A percentile compares a stretch with the other conserved stretches of the same genome.
Conservation (phyloP, 345 rosid species). For the Draba incana region DNA sequence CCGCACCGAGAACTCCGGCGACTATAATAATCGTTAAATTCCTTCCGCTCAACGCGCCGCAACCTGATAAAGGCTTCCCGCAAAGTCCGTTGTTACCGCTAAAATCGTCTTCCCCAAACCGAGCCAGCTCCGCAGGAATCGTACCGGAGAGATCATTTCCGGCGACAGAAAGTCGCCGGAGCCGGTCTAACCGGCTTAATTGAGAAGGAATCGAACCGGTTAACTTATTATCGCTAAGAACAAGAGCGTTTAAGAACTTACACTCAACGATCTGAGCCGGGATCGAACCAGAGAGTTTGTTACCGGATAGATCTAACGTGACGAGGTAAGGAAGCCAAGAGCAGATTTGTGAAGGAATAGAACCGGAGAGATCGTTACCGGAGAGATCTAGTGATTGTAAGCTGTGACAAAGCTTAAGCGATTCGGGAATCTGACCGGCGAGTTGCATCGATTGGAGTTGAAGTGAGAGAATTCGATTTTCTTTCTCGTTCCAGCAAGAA, state of each 20-base stretch:
- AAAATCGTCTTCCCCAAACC: slow-evolving; percentile 43
- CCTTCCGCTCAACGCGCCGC: slow-evolving; percentile 58
- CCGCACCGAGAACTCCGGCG: slow-evolving; percentile 61
- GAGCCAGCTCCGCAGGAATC: slow-evolving; percentile 53
- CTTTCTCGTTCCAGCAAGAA: slow-evolving; percentile 82
- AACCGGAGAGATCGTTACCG: slow-evolving; percentile 53
- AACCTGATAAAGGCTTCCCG: slow-evolving; percentile 55
- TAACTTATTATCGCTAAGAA: slow-evolving; percentile 48
- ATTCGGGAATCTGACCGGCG: slow-evolving; percentile 63
- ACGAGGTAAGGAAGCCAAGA: slow-evolving; percentile 62
- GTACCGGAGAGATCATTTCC: slow-evolving; percentile 56
- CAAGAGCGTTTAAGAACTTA: slow-evolving; percentile 53
- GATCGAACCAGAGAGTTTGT: slow-evolving; percentile 54
- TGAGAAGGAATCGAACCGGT: slow-evolving; percentile 63
- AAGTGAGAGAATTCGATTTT: slow-evolving; percentile 61
- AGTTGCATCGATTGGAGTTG: slow-evolving; percentile 64
- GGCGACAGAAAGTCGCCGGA: slow-evolving; percentile 51
- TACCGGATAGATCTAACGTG: slow-evolving; percentile 60
- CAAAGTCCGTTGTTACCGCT: slow-evolving; percentile 52
- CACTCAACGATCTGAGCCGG: slow-evolving; percentile 56
- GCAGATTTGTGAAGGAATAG: slow-evolving; percentile 62
- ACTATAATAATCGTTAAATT: slow-evolving; percentile 49
- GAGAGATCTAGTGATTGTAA: slow-evolving; percentile 61
- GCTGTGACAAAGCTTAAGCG: slow-evolving; percentile 58
- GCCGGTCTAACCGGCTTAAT: slow-evolving; percentile 51